A percentile compares a stretch with the other conserved stretches of the same genome.
These are phyloP conservation scores for Fallopia convolvulus DNA, from an alignment of 148 eudicot species.

Conservation along the genomic window DNA sequence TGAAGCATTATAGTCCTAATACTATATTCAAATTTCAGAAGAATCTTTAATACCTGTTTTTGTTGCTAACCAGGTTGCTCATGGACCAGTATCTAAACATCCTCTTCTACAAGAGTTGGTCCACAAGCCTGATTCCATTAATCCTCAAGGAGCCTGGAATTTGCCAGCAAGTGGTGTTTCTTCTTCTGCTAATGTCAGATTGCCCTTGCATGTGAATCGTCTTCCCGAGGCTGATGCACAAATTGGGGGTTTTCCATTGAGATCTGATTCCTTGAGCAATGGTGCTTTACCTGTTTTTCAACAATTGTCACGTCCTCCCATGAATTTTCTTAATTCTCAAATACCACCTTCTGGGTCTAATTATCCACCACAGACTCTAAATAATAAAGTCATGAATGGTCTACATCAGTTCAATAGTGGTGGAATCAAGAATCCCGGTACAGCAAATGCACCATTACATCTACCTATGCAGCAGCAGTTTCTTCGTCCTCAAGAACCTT, in stretches of 20 bases:
- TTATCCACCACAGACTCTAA: conserved; percentile 33
- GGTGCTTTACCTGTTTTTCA: conserved; percentile 22
- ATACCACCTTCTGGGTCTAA: conserved; percentile 23
- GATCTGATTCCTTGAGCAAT: conserved; percentile 19
- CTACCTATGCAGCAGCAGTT: conserved; percentile 14
- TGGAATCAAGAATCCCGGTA: not conserved
- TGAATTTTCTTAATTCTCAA: conserved; percentile 24
- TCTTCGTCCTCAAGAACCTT: conserved; percentile 34
- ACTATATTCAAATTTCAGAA: not conserved
- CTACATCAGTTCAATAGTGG: conserved; percentile 3
- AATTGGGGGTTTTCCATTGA: conserved; percentile 18
- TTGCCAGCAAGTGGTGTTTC: not conserved
- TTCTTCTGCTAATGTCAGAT: conserved; percentile 29
- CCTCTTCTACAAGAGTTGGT: conserved; percentile 12
- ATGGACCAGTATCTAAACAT: conserved; percentile 27
- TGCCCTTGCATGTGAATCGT: conserved; percentile 25
- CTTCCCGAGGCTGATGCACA: conserved; percentile 26
- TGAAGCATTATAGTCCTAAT: not conserved
- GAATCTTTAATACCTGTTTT: not conserved
- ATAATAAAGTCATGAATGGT: conserved; percentile 2
- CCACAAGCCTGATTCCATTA: not conserved
- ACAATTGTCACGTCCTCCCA: conserved; percentile 38
- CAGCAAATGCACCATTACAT: conserved; percentile 19
- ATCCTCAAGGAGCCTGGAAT: conserved; percentile 3
- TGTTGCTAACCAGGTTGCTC: conserved; percentile 27